Evolutionary conservation across 768 basidiomycete genomes (phyloP).

Genomic region (Tulasnella sp.): DNA sequence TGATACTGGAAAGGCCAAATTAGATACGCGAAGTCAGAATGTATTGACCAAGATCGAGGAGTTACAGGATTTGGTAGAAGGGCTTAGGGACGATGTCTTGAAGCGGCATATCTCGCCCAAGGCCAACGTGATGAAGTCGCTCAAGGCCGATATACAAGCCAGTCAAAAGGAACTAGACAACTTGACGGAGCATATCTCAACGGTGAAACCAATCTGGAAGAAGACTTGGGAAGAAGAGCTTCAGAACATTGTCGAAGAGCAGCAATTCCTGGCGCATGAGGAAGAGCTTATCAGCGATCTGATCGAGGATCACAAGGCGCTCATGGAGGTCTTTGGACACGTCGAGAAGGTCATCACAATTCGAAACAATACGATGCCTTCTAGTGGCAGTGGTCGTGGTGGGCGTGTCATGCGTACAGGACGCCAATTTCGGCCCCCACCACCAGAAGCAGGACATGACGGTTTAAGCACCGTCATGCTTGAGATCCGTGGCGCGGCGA

Average conservation of each 20-base stretch:
- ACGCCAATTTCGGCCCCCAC: conserved; percentile 48
- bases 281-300: conserved; percentile 84
- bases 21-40: conserved; percentile 83
- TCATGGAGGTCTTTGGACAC: conserved; percentile 73
- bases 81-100: conserved; percentile 80
- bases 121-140: conserved; percentile 50
- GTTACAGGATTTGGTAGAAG: conserved; percentile 82
- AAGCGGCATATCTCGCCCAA: conserved; percentile 82
- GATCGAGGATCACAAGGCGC: conserved; percentile 86
- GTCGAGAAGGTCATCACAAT: conserved; percentile 80
- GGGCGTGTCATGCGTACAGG: conserved; percentile 25
- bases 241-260: conserved; percentile 93
- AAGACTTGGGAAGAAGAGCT: conserved; percentile 97
- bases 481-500: conserved; percentile 73
- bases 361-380: conserved; percentile 25
- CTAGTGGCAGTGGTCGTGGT: conserved; percentile 31
- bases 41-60: conserved; percentile 88
- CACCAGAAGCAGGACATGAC: conserved; percentile 52
- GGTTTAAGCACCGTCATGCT: conserved; percentile 73
- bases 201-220: conserved; percentile 94
- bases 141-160: conserved; percentile 59
- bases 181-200: conserved; percentile 73
- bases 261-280: conserved; percentile 86
- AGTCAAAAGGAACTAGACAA: conserved; percentile 60
- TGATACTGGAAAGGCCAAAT: conserved; percentile 80